Percentiles rank a stretch among this genome's conserved stretches.
Conservation (phyloP, 345 rosid genomes). For the Turritis glabra region DNA sequence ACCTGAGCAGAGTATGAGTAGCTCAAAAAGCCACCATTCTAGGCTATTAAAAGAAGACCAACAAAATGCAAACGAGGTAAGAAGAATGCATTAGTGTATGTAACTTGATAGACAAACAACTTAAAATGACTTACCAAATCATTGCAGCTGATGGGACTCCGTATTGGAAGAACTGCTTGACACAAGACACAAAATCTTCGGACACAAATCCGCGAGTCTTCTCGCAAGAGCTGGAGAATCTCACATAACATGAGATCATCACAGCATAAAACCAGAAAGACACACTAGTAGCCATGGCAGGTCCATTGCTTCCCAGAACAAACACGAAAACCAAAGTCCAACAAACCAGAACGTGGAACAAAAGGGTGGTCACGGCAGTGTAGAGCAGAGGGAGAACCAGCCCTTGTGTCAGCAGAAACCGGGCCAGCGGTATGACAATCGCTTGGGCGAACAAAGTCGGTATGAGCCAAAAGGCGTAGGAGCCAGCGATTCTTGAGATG, state of each 20-base stretch:
- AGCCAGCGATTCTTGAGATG: slow-evolving; percentile 29
- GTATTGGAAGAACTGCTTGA: slow-evolving; percentile 42
- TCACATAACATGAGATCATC: slow-evolving; percentile 42
- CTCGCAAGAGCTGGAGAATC: slow-evolving; percentile 46
- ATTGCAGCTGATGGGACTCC: slow-evolving; percentile 56
- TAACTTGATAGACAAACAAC: neutral
- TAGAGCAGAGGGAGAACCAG: slow-evolving; percentile 28
- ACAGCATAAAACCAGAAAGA: slow-evolving; percentile 51
- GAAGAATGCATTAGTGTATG: neutral
- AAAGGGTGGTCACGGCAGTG: slow-evolving; percentile 18
- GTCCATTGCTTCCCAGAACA: slow-evolving; percentile 42
- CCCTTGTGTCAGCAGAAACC: slow-evolving; percentile 31
- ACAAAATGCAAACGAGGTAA: neutral
- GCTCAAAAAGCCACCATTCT: slow-evolving; percentile 70
- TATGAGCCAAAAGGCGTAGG: slow-evolving; percentile 33
- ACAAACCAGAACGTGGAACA: slow-evolving; percentile 26
- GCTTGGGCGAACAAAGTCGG: slow-evolving; percentile 34
- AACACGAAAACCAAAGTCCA: slow-evolving; percentile 25
- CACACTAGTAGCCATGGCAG: slow-evolving; percentile 48
- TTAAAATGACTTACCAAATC: slow-evolving; percentile 39
- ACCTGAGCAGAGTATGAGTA: slow-evolving; percentile 51
- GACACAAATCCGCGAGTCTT: slow-evolving; percentile 33
- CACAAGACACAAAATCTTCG: slow-evolving; percentile 5
- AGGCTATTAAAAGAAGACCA: slow-evolving; percentile 37
- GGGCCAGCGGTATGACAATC: slow-evolving; percentile 22